Conservation (phyloP, 2,329 filamentous ascomycete genomes). For the Dactylellina haptotyla region DNA sequence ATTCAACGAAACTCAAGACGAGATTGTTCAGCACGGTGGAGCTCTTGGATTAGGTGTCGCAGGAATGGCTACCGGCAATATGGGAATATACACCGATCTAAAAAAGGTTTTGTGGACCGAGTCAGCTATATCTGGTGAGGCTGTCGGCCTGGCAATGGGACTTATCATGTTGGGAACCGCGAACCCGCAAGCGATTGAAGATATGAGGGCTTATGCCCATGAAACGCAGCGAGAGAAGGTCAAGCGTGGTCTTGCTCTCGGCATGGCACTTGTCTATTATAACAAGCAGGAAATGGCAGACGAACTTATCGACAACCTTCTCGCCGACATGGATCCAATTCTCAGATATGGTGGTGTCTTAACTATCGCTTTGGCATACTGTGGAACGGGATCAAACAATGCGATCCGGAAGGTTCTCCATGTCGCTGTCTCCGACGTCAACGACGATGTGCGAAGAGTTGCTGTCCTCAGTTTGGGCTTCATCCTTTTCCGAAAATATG, state of each 20-base stretch:
- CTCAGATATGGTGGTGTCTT: constrained; percentile 97
- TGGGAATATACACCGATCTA: constrained; percentile 89
- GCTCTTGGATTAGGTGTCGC: constrained; percentile 94
- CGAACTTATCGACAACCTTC: constrained; percentile 88
- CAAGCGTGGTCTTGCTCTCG: constrained; percentile 90
- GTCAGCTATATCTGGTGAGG: constrained; percentile 95
- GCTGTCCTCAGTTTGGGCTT: constrained; percentile 98
- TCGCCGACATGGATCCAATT: constrained; percentile 92
- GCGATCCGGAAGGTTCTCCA: constrained; percentile 95
- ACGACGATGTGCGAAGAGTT: constrained; percentile 93
- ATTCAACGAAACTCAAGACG: constrained; percentile 73
- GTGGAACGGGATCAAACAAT: constrained; percentile 97
- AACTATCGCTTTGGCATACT: constrained; percentile 97
- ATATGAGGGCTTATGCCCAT: constrained; percentile 97
- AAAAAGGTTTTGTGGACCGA: constrained; percentile 89
- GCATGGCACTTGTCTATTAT: constrained; percentile 99
- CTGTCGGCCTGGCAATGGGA: constrained; percentile 94
- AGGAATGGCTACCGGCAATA: constrained; percentile 94
- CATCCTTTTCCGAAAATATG: constrained; percentile 97
- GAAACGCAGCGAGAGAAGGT: constrained; percentile 99
- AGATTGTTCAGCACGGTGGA: constrained; percentile 96
- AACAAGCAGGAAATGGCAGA: constrained; percentile 93
- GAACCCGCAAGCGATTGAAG: constrained; percentile 88
- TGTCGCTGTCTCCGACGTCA: constrained; percentile 96
- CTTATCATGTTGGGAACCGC: constrained; percentile 99